These are phyloP conservation scores for Vitis rotundifolia DNA, from an alignment of 164 flowering plant genomes.

Conservation along the genomic window DNA sequence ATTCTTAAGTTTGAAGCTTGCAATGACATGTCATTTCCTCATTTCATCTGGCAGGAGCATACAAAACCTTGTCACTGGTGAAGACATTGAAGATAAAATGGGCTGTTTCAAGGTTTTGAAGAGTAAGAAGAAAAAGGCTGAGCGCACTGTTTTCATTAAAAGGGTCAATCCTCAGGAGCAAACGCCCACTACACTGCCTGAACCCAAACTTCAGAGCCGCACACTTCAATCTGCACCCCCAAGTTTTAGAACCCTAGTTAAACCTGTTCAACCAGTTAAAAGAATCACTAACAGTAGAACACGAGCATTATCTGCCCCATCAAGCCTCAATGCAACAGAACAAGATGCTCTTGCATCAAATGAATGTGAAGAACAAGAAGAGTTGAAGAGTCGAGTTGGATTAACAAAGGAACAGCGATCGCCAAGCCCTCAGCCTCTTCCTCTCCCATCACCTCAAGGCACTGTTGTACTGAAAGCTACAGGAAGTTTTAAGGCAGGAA, in stretches of 20 bases:
- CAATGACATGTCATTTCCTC: not conserved
- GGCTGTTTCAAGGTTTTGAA: conserved; percentile 87
- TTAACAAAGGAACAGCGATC: conserved; percentile 45
- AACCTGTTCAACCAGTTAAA: conserved; percentile 50
- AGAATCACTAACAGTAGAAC: conserved; percentile 35
- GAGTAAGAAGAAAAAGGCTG: conserved; percentile 74
- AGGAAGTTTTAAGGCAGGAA: conserved; percentile 69
- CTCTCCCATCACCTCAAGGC: conserved; percentile 81
- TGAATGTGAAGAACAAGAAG: conserved; percentile 71
- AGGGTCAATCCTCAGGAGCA: conserved; percentile 49
- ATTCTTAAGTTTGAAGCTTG: not conserved
- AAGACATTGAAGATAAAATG: conserved; percentile 38
- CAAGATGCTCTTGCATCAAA: conserved; percentile 51
- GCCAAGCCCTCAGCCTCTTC: conserved; percentile 83
- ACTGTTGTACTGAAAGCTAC: conserved; percentile 40
- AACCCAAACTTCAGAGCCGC: conserved; percentile 59
- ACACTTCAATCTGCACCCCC: conserved; percentile 95
- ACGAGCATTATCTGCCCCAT: conserved; percentile 89
- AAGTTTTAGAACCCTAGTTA: conserved; percentile 72
- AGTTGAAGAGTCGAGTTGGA: conserved; percentile 40
- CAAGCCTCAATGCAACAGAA: conserved; percentile 66
- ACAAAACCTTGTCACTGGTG: not conserved
- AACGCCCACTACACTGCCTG: conserved; percentile 71
- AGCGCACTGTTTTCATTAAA: conserved; percentile 33
- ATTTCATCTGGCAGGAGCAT: conserved; percentile 19